phyloP scores from a whole-genome alignment of 441 rosid genomes.

The Melianthus villosus region DNA sequence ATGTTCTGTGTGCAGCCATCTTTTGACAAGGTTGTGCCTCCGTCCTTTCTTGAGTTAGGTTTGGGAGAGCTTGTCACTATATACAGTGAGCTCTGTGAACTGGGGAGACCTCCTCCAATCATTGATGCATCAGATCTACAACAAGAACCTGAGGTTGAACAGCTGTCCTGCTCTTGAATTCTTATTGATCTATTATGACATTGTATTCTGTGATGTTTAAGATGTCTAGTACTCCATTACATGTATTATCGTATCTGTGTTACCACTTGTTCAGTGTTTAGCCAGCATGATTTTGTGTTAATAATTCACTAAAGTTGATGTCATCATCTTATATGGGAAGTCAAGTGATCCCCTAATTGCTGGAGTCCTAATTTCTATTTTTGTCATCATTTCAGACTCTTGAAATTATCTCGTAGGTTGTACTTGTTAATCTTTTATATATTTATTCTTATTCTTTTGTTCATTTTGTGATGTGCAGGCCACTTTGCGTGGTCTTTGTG shows the following conservation, averaged over 20 bases:
- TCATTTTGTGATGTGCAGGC: constrained; percentile 23
- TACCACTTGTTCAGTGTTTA: too few relatives aligned
- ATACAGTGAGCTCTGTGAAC: constrained; percentile 49
- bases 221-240: too few relatives aligned
- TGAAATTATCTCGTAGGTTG: not conserved
- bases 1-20: constrained; percentile 42
- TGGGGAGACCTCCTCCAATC: constrained; percentile 52
- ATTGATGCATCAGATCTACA: constrained; percentile 60
- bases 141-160: constrained; percentile 61
- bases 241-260: too few relatives aligned
- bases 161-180: constrained; percentile 1
- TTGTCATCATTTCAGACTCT: not conserved
- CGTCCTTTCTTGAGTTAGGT: constrained; percentile 64
- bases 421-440: constrained; percentile 1
- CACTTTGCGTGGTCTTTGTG: constrained; percentile 53
- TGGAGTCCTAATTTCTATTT: too few relatives aligned
- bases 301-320: too few relatives aligned
- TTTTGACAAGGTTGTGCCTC: constrained; percentile 42
- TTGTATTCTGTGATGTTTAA: too few relatives aligned
- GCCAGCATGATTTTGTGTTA: too few relatives aligned
- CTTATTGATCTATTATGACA: constrained; percentile 1
- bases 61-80: constrained; percentile 52
- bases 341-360: too few relatives aligned
- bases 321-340: too few relatives aligned
- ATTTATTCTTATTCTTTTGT: constrained; percentile 2